Evolutionary conservation across 2,329 filamentous ascomycete genomes (phyloP).

Genomic region (Ophiostoma novo-ulmi): DNA sequence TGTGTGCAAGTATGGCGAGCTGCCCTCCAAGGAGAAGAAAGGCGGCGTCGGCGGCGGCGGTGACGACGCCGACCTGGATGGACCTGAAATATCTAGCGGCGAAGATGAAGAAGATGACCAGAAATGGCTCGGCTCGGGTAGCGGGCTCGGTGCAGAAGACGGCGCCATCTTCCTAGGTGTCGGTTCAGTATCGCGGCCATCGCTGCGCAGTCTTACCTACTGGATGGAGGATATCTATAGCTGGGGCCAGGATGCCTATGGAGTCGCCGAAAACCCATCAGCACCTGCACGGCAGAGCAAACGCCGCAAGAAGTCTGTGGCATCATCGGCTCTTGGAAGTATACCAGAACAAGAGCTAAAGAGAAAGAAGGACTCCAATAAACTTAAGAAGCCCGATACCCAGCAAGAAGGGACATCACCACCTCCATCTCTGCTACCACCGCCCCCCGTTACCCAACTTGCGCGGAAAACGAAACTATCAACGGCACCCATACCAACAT

Average conservation of each 20-base stretch:
- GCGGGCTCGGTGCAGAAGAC: conserved; percentile 64
- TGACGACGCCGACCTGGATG: conserved; percentile 16
- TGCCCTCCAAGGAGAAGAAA: not conserved
- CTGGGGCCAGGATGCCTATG: conserved; percentile 80
- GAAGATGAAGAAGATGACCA: not conserved
- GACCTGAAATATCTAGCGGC: not conserved
- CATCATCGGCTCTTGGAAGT: conserved; percentile 17
- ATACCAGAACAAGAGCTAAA: conserved; percentile 23
- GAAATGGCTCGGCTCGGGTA: conserved; percentile 68
- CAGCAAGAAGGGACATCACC: not conserved
- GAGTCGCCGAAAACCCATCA: conserved; percentile 71
- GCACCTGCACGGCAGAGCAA: conserved; percentile 52
- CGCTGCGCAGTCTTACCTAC: conserved; percentile 65
- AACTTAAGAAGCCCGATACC: not conserved
- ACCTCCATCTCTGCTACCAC: conserved; percentile 25
- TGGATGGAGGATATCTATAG: conserved; percentile 88
- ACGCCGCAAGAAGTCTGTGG: conserved; percentile 32
- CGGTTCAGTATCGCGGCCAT: conserved; percentile 65
- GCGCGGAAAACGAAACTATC: conserved; percentile 23
- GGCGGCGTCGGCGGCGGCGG: conserved; percentile 29
- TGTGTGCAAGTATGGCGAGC: conserved; percentile 72
- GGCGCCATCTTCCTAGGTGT: conserved; percentile 82
- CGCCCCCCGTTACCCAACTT: conserved; percentile 28
- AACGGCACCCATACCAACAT: not conserved
- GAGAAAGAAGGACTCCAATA: not conserved